Percentiles rank a stretch among this genome's conserved stretches.
phyloP scores from a whole-genome alignment of 495 filamentous ascomycete species.

The Venustampulla echinocandica region DNA sequence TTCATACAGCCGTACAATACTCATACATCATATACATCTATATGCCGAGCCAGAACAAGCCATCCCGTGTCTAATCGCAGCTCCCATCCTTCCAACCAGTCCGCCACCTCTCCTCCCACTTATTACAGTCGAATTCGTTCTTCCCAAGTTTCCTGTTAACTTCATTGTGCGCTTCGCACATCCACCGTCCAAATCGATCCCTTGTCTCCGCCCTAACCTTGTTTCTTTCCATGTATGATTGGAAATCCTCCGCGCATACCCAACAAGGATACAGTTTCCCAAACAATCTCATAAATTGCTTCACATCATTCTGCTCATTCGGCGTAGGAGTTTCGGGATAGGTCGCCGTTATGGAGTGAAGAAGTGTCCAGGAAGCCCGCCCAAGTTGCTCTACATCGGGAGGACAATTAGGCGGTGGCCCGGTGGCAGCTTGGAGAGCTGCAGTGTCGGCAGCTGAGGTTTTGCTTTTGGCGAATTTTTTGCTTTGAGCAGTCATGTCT shows the following conservation, averaged over 20 bases:
- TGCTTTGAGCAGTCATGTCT: slow-evolving; percentile 53
- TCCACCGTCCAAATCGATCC: slow-evolving; percentile 79
- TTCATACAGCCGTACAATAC: slow-evolving; percentile 3
- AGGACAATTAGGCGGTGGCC: slow-evolving; percentile 49
- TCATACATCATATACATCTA: slow-evolving; percentile 10
- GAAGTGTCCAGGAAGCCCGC: slow-evolving; percentile 81
- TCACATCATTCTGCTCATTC: slow-evolving; percentile 63
- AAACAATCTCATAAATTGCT: slow-evolving; percentile 70
- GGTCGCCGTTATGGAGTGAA: slow-evolving; percentile 80
- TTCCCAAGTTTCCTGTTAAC: slow-evolving; percentile 94
- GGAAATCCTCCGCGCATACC: slow-evolving; percentile 90
- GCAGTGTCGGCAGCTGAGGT: slow-evolving; percentile 15
- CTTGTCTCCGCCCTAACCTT: slow-evolving; percentile 57
- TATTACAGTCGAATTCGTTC: slow-evolving; percentile 77
- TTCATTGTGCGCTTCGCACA: slow-evolving; percentile 96
- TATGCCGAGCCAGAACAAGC: background rate
- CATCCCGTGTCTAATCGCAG: slow-evolving; percentile 23
- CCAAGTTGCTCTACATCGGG: slow-evolving; percentile 81
- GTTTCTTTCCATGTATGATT: slow-evolving; percentile 66
- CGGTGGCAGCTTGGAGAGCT: slow-evolving; percentile 25
- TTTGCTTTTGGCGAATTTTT: slow-evolving; percentile 46
- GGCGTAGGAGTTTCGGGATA: slow-evolving; percentile 64
- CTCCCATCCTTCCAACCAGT: slow-evolving; percentile 86
- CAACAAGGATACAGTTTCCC: slow-evolving; percentile 87
- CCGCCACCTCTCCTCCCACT: slow-evolving; percentile 92